Base-by-base conservation (phyloP, 805 yeast species). In the Candida montana region DNA sequence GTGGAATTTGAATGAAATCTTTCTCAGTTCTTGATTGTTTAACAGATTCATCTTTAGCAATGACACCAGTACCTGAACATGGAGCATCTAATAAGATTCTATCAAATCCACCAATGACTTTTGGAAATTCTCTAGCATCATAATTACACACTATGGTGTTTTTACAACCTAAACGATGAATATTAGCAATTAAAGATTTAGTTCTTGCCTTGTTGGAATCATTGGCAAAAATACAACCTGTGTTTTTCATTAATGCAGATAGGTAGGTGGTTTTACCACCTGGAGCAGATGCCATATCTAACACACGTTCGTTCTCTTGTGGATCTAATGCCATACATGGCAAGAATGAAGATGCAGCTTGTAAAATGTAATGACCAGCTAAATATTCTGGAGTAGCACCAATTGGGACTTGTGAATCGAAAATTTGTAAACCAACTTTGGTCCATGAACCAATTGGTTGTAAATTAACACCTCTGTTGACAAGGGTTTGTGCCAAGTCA, bases 241-340 rank as follows among this genome's bases (percentile, higher is more conserved):
- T 93, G 65, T 93, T 93, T 61, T 93, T 93, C 98, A 93, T 93
- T 68, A 91, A 65, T 1, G 99, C 97, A 29, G 95, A 79, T 40
- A 91, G 78, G 62, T 88, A 90, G 2, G 99, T 91, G 17, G 97
- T 88, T 62, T 91, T 91, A 67, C 99, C 99, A 70, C 99, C 99
- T 51, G 99, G 99, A 23, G 99, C 97, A 46, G 99, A 95, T 36
- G 99, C 98, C 99, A 93, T 93, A 68, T 93, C 99, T 49, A 93
- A 71, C 31, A 93, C 74, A 58, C 99, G 83, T 69, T 93, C 99
- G 60, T 85, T 81, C 65, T 89, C 97, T 62, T 89, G 95, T n/a
- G 99, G 99, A 48, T 81, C 91, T 54, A 93, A 70, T 1, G 99
- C 99, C 91, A 93, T 87, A 17, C 90, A 96, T 8, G 99, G 99